Evolutionary conservation across 2,329 filamentous ascomycete genomes (phyloP), one percentile per base, ranked within the genome.

Genomic region (Aspergillus sp.): DNA sequence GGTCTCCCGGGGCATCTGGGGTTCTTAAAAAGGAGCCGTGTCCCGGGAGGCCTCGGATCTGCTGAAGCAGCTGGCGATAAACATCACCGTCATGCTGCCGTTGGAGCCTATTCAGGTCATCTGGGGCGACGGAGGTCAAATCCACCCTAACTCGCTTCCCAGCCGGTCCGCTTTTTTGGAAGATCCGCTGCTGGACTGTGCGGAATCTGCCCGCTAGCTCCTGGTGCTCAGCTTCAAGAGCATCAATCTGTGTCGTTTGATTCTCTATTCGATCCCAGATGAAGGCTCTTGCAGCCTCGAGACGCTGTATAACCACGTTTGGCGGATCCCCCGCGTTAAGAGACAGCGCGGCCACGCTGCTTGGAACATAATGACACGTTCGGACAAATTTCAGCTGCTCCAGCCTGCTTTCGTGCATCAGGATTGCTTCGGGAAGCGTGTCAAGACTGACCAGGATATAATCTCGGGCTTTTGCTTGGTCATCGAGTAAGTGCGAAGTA

Each of bases 191-290:
- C 22, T 57, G 55, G 14, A 52, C 7, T 7, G 22, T 57, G 31
- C 55, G 55, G 24, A 57, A 57, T 18, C 22, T 57, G 3, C 39
- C 55, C 4, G 55, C 55, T 3, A 57, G 20, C 16, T 45, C 22
- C 9, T 14, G 31, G 11, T 57, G 20, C 14, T 20, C 36, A 12
- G 16, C 18, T 29, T 52, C 49, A 7, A 57, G 49, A 10, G 14
- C 20, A 4, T 57, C 49, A 14, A 57, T 49, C 26, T 52, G 55
- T 6, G 55, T 52, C n/a, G 49, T 12, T 11, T 49, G 31, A 29
- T 36, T 49, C 14, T 57, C 49, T 9, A 57, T 52, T 14, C 55
- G 55, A 24, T 57, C 55, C 55, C 55, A 57, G 49, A 57, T 57
- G 32, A 57, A 57, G 18, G 55, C 55, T 12, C 55, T 29, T 16